Conservation (phyloP, 768 basidiomycete species). For the Pisolithus tinctorius region DNA sequence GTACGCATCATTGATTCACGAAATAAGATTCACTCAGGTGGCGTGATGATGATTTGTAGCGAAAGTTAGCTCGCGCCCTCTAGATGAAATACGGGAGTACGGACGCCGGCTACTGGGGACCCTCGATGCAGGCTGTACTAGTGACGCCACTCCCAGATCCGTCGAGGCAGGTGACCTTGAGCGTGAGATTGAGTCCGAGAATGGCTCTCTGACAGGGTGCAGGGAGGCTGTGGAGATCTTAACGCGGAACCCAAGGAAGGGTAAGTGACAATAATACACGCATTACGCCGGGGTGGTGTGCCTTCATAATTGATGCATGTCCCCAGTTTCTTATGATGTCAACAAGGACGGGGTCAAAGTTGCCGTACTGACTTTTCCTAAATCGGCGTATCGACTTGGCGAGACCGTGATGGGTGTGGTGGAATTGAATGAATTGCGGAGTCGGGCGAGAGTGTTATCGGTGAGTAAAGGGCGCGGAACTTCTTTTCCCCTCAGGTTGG, state of each 20-base stretch:
- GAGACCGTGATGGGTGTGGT: constrained; percentile 90
- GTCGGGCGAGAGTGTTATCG: constrained; percentile 74
- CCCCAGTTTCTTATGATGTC: constrained; percentile 85
- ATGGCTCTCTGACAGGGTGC: constrained; percentile 45
- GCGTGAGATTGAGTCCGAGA: constrained; percentile 35
- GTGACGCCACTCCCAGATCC: constrained; percentile 21
- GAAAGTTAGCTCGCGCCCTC: constrained; percentile 17
- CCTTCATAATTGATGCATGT: background rate
- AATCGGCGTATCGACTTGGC: constrained; percentile 85
- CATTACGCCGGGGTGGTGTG: background rate
- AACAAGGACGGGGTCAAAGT: constrained; percentile 88
- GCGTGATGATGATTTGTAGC: constrained; percentile 5
- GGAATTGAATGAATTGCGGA: constrained; percentile 70
- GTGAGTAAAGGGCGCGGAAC: constrained; percentile 34
- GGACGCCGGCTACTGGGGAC: constrained; percentile 44
- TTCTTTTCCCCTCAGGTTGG: background rate
- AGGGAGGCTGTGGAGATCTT: constrained; percentile 88
- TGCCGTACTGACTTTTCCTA: constrained; percentile 86
- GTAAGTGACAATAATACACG: constrained; percentile 33
- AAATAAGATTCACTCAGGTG: background rate
- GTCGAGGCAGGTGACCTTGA: constrained; percentile 23
- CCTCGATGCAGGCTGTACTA: constrained; percentile 27
- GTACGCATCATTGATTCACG: constrained; percentile 11
- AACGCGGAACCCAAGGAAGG: constrained; percentile 84
- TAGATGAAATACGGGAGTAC: constrained; percentile 47